phyloP scores from a whole-genome alignment of 495 filamentous ascomycete genomes.

The Aspergillus sclerotioniger region DNA sequence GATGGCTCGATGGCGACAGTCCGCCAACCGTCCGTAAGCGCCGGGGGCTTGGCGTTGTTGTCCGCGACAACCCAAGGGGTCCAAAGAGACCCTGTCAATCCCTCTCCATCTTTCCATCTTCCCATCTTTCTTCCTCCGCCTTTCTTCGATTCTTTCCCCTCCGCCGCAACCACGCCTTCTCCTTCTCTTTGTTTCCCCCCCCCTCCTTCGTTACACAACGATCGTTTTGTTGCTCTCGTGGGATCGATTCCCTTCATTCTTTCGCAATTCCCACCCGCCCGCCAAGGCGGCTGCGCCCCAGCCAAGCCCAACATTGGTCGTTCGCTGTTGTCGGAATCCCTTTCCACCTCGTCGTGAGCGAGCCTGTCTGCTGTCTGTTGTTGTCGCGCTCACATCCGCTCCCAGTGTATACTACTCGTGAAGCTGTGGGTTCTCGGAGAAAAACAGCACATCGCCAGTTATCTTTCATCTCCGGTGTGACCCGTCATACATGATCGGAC shows the following conservation, averaged over 20 bases:
- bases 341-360: not conserved
- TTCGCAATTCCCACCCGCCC: not conserved
- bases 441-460: not conserved
- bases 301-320: conserved; percentile 8
- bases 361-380: too few species aligned
- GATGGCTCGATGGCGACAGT: not conserved
- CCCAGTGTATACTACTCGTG: not conserved
- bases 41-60: conserved; percentile 1
- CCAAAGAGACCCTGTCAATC: not conserved
- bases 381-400: not conserved
- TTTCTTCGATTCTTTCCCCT: conserved; percentile 1
- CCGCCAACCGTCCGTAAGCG: too few species aligned
- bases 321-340: not conserved
- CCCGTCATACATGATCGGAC: not conserved
- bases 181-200: conserved; percentile 1
- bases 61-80: not conserved
- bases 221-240: too few species aligned
- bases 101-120: not conserved
- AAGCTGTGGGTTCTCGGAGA: not conserved
- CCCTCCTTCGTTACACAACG: too few species aligned
- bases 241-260: too few species aligned
- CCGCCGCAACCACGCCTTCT: not conserved
- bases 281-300: conserved; percentile 27
- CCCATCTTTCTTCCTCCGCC: not conserved
- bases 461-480: not conserved